Conservation (phyloP, 2,329 filamentous ascomycete species). For the Microsporum ferrugineum region DNA sequence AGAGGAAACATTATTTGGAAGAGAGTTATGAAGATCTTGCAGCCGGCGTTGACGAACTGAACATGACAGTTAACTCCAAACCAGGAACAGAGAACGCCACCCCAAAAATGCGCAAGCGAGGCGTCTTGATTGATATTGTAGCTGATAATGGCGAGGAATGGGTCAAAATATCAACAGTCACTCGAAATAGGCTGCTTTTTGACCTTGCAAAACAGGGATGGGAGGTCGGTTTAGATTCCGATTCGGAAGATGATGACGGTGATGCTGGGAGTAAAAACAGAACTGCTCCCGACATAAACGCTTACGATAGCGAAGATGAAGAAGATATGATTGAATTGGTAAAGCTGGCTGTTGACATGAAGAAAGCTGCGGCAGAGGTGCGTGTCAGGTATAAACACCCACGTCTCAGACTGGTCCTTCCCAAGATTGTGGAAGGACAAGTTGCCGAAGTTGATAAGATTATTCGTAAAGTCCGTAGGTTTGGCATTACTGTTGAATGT, state of each 20-base stretch:
- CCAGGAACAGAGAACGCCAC: slow-evolving; percentile 16
- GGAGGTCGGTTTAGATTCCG: slow-evolving; percentile 40
- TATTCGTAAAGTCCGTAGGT: slow-evolving; percentile 44
- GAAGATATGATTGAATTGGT: slow-evolving; percentile 49
- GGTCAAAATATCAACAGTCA: slow-evolving; percentile 58
- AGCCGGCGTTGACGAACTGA: slow-evolving; percentile 6
- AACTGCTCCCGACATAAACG: slow-evolving; percentile 19
- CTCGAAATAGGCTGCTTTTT: slow-evolving; percentile 52
- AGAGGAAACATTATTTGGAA: not conserved
- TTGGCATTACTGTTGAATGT: slow-evolving; percentile 36
- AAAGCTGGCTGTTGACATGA: slow-evolving; percentile 48
- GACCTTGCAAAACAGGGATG: slow-evolving; percentile 59
- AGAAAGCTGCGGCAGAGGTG: slow-evolving; percentile 45
- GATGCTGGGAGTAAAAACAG: slow-evolving; percentile 18
- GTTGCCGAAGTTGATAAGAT: slow-evolving; percentile 46
- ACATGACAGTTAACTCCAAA: slow-evolving; percentile 21
- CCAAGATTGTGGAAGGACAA: slow-evolving; percentile 43
- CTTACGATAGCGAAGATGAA: slow-evolving; percentile 35
- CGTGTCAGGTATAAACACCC: slow-evolving; percentile 51
- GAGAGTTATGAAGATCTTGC: slow-evolving; percentile 8
- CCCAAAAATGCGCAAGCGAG: slow-evolving; percentile 32
- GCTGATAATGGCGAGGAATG: slow-evolving; percentile 52
- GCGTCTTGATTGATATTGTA: slow-evolving; percentile 53
- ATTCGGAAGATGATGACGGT: slow-evolving; percentile 33
- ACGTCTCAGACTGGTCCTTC: slow-evolving; percentile 48